These are phyloP conservation scores for Dioscorea alata DNA, from an alignment of 106 monocot genomes.

Conservation along the genomic window DNA sequence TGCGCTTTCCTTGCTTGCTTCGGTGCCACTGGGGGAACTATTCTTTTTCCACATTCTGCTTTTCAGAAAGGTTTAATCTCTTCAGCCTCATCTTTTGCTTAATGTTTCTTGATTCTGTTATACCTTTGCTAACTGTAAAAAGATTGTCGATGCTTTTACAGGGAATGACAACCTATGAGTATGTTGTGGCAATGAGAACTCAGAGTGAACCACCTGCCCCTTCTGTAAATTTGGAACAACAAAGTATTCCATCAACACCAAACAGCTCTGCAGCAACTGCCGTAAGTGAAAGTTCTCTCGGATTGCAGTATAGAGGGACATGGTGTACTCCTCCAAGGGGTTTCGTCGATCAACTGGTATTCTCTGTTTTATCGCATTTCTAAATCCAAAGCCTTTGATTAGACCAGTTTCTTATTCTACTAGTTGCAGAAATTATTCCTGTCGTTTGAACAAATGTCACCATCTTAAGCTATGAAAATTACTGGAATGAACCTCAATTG, in stretches of 20 bases:
- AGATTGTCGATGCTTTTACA: neutral
- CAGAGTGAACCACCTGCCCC: conserved; percentile 53
- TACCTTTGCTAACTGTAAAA: neutral
- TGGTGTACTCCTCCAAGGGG: conserved; percentile 62
- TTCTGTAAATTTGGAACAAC: conserved; percentile 36
- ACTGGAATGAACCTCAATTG: neutral
- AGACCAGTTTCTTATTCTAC: neutral
- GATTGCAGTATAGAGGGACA: conserved; percentile 55
- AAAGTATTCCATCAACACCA: conserved; percentile 52
- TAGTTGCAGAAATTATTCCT: neutral
- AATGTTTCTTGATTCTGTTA: neutral
- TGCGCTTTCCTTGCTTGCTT: conserved; percentile 39
- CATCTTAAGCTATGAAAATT: neutral
- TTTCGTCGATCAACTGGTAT: conserved; percentile 41
- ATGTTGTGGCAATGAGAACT: conserved; percentile 57
- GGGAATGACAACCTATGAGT: conserved; percentile 85
- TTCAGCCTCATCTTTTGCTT: neutral
- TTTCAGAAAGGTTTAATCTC: conserved; percentile 53
- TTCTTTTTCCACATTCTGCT: conserved; percentile 76
- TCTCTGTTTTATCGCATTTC: neutral
- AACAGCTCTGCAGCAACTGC: conserved; percentile 44
- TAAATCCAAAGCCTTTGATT: neutral
- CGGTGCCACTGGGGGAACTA: conserved; percentile 59
- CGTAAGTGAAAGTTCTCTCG: conserved; percentile 45
- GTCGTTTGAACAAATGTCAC: neutral